Percentiles rank a stretch among this genome's conserved stretches.
phyloP scores from a whole-genome alignment of 352 stramenopile species.

The Phytophthora pisi region DNA sequence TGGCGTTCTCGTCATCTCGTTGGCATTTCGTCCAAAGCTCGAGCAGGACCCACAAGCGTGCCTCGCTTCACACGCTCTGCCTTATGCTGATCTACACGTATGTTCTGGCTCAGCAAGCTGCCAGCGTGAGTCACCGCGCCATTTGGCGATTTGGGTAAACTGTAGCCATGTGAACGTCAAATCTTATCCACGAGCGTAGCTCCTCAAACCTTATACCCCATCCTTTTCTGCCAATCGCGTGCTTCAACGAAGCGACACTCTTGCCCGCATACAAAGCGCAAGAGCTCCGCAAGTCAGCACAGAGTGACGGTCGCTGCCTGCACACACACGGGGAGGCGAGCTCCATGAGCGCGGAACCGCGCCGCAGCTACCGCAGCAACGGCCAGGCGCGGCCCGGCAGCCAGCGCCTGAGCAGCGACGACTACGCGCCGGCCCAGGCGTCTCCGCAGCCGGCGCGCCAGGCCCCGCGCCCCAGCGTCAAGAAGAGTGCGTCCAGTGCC shows the following conservation, averaged over 20 bases:
- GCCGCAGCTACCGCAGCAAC: conserved; percentile 24
- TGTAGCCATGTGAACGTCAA: conserved; percentile 2
- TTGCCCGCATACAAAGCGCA: conserved; percentile 12
- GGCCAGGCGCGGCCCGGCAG: conserved; percentile 15
- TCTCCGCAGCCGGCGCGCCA: conserved; percentile 7
- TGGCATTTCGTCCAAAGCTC: too few species aligned
- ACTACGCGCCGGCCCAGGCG: conserved; percentile 4
- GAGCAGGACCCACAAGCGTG: too few species aligned
- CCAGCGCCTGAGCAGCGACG: conserved; percentile 34
- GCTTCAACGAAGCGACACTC: conserved; percentile 3
- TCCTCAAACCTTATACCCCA: conserved; percentile 1
- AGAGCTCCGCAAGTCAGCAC: conserved; percentile 1
- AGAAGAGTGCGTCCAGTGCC: neutral
- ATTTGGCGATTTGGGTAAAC: neutral
- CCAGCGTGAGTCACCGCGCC: neutral
- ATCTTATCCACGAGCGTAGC: neutral
- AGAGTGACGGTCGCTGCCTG: neutral
- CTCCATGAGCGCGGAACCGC: conserved; percentile 36
- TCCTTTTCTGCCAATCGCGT: conserved; percentile 14
- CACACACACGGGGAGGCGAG: neutral
- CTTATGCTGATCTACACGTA: neutral
- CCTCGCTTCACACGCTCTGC: neutral
- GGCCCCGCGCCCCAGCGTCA: conserved; percentile 1
- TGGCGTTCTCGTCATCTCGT: too few species aligned
- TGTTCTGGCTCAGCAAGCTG: neutral